Conservation (phyloP, 2,329 filamentous ascomycete genomes). For the Aureobasidium leucospermi region DNA sequence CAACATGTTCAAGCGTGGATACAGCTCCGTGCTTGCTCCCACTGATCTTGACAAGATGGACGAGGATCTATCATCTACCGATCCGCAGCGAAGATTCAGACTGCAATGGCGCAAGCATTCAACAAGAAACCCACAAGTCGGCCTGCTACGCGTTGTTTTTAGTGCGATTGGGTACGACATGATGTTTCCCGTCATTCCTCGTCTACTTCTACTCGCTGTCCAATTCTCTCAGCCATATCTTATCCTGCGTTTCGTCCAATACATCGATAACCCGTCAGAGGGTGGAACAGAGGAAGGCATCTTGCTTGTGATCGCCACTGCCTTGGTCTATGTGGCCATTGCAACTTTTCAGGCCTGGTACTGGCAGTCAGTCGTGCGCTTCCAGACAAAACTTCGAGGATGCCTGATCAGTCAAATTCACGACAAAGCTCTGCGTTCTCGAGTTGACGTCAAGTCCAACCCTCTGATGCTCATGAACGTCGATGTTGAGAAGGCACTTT, state of each 20-base stretch:
- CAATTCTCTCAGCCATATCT: slow-evolving; percentile 24
- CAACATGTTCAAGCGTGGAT: slow-evolving; percentile 25
- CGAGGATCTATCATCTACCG: slow-evolving; percentile 21
- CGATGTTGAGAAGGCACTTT: slow-evolving; percentile 25
- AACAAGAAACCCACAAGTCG: slow-evolving; percentile 9
- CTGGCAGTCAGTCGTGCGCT: slow-evolving; percentile 21
- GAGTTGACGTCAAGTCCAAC: slow-evolving; percentile 16
- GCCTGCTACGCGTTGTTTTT: slow-evolving; percentile 18
- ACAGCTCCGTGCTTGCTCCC: slow-evolving; percentile 22
- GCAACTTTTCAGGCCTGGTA: slow-evolving; percentile 23
- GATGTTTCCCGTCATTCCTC: slow-evolving; percentile 20
- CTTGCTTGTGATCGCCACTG: slow-evolving; percentile 23
- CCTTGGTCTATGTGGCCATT: slow-evolving; percentile 20
- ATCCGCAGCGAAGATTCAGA: slow-evolving; percentile 18
- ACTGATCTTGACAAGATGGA: slow-evolving; percentile 22
- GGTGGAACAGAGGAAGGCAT: slow-evolving; percentile 20
- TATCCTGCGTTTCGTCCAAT: slow-evolving; percentile 21
- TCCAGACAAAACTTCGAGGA: slow-evolving; percentile 22
- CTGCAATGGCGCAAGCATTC: slow-evolving; percentile 17
- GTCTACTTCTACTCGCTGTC: slow-evolving; percentile 19
- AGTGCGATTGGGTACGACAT: slow-evolving; percentile 21
- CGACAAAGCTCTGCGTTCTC: slow-evolving; percentile 20
- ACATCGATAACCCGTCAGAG: slow-evolving; percentile 17
- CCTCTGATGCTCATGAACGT: slow-evolving; percentile 27
- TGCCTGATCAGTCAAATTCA: slow-evolving; percentile 23